Percentiles rank a stretch among this genome's conserved stretches.
These are phyloP conservation scores for Metroxylon sagu DNA, from an alignment of 176 grass and related monocot genomes.

Conservation along the genomic window DNA sequence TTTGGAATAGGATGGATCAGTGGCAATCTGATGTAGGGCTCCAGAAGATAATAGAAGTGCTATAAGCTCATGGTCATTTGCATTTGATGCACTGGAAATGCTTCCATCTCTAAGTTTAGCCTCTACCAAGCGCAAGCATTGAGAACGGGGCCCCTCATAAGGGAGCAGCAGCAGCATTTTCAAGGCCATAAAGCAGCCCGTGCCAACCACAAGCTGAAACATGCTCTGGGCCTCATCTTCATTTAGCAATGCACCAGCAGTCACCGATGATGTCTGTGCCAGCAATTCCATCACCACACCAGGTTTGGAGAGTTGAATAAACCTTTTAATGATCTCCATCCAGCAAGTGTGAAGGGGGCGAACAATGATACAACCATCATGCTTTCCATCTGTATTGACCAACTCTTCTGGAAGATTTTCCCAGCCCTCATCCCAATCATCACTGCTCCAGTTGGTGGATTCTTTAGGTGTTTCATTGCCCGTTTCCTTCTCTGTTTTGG, in stretches of 20 bases:
- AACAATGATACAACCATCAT: conserved; percentile 26
- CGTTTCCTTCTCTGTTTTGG: conserved; percentile 31
- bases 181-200: conserved; percentile 51
- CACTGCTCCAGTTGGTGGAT: conserved; percentile 64
- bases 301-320: conserved; percentile 41
- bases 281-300: conserved; percentile 51
- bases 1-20: conserved; percentile 26
- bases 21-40: conserved; percentile 28
- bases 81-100: conserved; percentile 38
- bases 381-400: conserved; percentile 36
- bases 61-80: conserved; percentile 46
- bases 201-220: conserved; percentile 35
- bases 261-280: conserved; percentile 37
- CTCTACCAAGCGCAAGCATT: conserved; percentile 58
- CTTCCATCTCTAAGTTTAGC: conserved; percentile 50
- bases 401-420: conserved; percentile 76
- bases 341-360: conserved; percentile 83
- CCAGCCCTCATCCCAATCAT: conserved; percentile 90
- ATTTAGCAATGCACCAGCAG: conserved; percentile 40
- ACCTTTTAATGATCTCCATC: conserved; percentile 68
- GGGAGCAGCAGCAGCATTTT: conserved; percentile 63
- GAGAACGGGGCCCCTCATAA: conserved; percentile 42
- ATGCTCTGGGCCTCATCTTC: conserved; percentile 48
- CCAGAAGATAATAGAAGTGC: conserved; percentile 57
- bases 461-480: conserved; percentile 65